A percentile compares a stretch with the other conserved stretches of the same genome.
Evolutionary conservation across 2,329 filamentous ascomycete species (phyloP).

Genomic region (Colletotrichum truncatum): DNA sequence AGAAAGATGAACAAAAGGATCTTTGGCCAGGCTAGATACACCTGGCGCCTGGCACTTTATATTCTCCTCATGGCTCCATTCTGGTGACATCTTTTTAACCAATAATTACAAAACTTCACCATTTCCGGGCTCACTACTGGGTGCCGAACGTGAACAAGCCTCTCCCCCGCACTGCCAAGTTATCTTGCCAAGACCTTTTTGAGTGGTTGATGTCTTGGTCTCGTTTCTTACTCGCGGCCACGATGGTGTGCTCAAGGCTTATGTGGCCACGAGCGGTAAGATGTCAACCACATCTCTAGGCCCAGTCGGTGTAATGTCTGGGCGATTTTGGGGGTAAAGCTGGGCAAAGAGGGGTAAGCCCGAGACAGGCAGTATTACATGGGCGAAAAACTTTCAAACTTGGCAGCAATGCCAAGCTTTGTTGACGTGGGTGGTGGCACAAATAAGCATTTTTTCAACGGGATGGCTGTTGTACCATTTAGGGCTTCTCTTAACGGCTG

Average conservation of each 20-base stretch:
- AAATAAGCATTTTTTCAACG: not conserved
- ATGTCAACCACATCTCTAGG: not conserved
- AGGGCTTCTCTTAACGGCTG: too few species aligned
- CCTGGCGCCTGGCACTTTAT: not conserved
- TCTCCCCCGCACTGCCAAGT: conserved; percentile 9
- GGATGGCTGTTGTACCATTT: too few species aligned
- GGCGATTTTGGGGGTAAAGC: not conserved
- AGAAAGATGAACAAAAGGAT: too few species aligned
- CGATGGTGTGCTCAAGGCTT: not conserved
- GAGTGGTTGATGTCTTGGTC: not conserved
- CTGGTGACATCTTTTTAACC: not conserved
- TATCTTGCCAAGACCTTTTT: not conserved
- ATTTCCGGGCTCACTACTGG: not conserved
- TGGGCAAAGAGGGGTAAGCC: conserved; percentile 4
- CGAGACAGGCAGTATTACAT: too few species aligned
- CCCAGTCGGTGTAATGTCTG: not conserved
- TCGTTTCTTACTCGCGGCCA: not conserved
- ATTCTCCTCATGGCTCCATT: not conserved
- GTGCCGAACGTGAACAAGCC: not conserved
- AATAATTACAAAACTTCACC: not conserved
- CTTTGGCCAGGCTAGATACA: not conserved
- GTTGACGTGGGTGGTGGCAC: not conserved
- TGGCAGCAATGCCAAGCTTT: not conserved
- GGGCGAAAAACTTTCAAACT: not conserved
- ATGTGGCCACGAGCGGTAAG: not conserved